phyloP scores from a whole-genome alignment of 208 protist genomes.

The Leishmania aethiopica region DNA sequence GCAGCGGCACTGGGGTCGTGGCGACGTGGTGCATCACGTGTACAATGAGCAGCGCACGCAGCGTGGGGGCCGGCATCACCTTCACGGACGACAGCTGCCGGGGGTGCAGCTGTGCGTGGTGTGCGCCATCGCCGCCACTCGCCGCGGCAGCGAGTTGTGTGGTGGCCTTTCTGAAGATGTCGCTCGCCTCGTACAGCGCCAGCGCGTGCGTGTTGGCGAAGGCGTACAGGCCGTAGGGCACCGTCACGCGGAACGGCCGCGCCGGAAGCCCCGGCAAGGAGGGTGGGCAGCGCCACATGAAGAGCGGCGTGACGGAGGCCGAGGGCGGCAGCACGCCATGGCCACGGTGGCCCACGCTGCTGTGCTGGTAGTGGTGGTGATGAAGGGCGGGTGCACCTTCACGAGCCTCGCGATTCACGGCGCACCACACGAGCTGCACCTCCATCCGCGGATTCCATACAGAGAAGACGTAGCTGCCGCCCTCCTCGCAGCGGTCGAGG shows the following conservation, averaged over 20 bases:
- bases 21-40: conserved; percentile 61
- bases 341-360: neutral
- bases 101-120: neutral
- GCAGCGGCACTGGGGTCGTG: conserved; percentile 29
- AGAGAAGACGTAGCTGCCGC: conserved; percentile 64
- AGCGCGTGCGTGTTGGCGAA: conserved; percentile 60
- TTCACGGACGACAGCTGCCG: conserved; percentile 16
- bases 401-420: conserved; percentile 43
- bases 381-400: conserved; percentile 34
- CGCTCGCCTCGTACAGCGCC: conserved; percentile 54
- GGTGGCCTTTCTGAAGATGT: conserved; percentile 66
- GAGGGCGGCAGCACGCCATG: neutral
- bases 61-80: conserved; percentile 26
- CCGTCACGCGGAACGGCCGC: conserved; percentile 47
- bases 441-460: conserved; percentile 70
- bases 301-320: conserved; percentile 50
- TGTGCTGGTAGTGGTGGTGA: conserved; percentile 7
- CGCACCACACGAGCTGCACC: conserved; percentile 73
- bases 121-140: neutral
- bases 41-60: conserved; percentile 63
- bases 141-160: conserved; percentile 28
- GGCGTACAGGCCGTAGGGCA: conserved; percentile 64
- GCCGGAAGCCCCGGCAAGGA: conserved; percentile 69
- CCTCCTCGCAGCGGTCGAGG: conserved; percentile 58
- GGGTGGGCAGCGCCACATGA: conserved; percentile 62